Conservation (phyloP, 768 basidiomycete species). For the Nevesoporus exiguus region DNA sequence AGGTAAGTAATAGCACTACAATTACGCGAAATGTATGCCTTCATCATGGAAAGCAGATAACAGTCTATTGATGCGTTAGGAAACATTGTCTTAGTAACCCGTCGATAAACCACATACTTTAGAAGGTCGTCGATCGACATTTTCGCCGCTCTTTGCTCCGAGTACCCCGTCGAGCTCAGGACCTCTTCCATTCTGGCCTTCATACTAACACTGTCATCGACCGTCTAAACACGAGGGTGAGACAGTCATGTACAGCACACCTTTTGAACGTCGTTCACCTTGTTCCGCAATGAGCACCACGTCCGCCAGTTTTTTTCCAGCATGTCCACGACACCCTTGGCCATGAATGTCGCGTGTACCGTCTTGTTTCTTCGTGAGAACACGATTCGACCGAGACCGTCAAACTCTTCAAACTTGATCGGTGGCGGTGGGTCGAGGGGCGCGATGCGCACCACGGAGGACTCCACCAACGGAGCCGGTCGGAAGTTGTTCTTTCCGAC, state of each 20-base stretch:
- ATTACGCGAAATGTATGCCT: constrained; percentile 67
- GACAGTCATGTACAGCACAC: not conserved
- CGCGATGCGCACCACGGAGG: constrained; percentile 84
- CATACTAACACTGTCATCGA: constrained; percentile 69
- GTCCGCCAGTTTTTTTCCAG: constrained; percentile 91
- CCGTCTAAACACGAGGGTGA: constrained; percentile 41
- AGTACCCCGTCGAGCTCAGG: constrained; percentile 64
- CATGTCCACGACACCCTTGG: constrained; percentile 94
- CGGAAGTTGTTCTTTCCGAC: constrained; percentile 97
- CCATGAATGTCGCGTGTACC: constrained; percentile 84
- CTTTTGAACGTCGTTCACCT: constrained; percentile 36
- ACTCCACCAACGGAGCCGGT: constrained; percentile 93
- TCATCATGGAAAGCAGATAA: constrained; percentile 71
- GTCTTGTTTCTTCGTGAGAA: constrained; percentile 91
- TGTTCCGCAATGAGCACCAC: constrained; percentile 80
- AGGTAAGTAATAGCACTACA: not conserved
- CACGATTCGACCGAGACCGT: constrained; percentile 87
- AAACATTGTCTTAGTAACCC: not conserved
- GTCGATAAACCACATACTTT: constrained; percentile 51
- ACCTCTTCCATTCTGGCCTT: constrained; percentile 70
- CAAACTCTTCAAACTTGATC: constrained; percentile 95
- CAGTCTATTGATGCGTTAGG: constrained; percentile 41
- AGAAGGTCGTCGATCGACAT: constrained; percentile 92
- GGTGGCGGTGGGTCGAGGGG: constrained; percentile 95
- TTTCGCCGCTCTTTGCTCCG: constrained; percentile 82